Evolutionary conservation across 148 eudicot genomes (phyloP), one percentile per base, ranked within the genome.

Genomic region (Rhododendron henanense): DNA sequence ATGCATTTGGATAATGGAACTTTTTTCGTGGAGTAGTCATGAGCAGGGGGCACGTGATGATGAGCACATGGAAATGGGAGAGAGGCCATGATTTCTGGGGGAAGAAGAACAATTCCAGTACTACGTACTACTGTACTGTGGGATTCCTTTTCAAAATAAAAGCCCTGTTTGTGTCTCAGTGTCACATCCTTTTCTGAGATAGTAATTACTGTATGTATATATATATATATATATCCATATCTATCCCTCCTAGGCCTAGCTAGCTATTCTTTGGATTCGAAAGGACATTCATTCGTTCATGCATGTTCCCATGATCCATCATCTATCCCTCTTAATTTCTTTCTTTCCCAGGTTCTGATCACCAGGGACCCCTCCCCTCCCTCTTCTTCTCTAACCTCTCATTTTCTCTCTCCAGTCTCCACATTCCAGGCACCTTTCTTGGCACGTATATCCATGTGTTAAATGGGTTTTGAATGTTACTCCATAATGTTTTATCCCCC

Each of bases 31-130:
- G 25, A 21, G 81, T 10, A 81, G 81, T 63, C 47, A 74, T 28
- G 41, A 77, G 37, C 37, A 35, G 16, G 87, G 25, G 83, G 63
- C 87, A 79, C 83, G 87, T 79, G 87, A 85, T 79, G 87, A 85
- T 31, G 78, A 65, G 35, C 84, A 67, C 87, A 79, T 80, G 87
- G 78, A 25, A 59, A 9, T 79, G 41, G 78, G 57, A 84, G 81
- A 55, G 61, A 57, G 45, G 78, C 86, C 81, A 76, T 55, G 71
- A 84, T 84, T 76, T 84, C 37, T 77, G 63, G 81, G 81, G 81
- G 16, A 8, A 21, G 79, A 37, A 35, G 81, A 19, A 21, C 14
- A 6, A 73, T 77, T 16, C 10, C 41, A 35, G 7, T 41, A 14
- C 0, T 41, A 14, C 16, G 16, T 15, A 13, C 19, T 57, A 4